Conservation (phyloP, 305 asterid genomes). For the Plantago coronopus region DNA sequence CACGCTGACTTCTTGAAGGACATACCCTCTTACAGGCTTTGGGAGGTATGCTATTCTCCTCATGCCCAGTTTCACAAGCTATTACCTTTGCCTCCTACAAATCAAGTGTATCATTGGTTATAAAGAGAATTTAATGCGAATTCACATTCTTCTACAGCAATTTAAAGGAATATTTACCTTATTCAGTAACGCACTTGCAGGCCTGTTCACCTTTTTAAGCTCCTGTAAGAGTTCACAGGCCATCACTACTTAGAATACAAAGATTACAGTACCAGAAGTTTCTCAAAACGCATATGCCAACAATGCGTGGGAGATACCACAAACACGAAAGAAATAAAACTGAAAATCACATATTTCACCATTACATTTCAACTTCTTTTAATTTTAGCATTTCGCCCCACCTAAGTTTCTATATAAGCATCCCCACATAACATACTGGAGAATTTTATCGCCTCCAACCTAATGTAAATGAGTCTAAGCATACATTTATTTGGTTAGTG, state of each 20-base stretch:
- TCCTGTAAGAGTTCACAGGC: conserved; percentile 7
- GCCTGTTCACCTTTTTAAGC: background rate
- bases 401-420: too few species aligned
- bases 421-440: too few species aligned
- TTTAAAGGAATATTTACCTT: background rate
- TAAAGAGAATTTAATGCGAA: too few species aligned
- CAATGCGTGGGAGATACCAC: too few species aligned
- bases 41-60: conserved; percentile 29
- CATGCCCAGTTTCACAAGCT: conserved; percentile 26
- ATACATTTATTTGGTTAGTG: background rate
- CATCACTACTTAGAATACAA: background rate
- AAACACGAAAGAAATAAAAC: too few species aligned
- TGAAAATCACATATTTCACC: too few species aligned
- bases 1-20: conserved; percentile 68
- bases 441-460: background rate
- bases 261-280: background rate
- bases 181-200: background rate
- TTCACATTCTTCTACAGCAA: too few species aligned
- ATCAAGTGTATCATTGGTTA: background rate
- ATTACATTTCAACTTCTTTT: too few species aligned
- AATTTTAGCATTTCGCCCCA: too few species aligned
- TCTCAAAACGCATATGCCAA: background rate
- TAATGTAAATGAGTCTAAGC: background rate
- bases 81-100: conserved; percentile 35
- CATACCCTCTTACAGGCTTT: conserved; percentile 35